These are phyloP conservation scores for Parachlorella kessleri DNA, from an alignment of 139 green algal species.

Conservation along the genomic window DNA sequence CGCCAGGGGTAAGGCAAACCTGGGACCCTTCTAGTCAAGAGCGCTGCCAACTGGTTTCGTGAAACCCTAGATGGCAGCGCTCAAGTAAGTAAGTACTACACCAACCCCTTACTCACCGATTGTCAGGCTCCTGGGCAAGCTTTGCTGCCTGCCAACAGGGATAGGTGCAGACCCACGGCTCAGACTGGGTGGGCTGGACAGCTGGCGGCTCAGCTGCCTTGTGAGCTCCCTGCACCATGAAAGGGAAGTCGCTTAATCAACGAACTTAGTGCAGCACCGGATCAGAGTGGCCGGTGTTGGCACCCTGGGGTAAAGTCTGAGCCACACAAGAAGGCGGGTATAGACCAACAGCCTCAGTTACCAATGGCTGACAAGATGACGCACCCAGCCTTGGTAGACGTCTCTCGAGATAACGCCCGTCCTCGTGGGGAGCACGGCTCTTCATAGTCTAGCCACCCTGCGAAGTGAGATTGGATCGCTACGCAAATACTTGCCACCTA, in stretches of 20 bases:
- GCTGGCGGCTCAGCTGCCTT: not conserved
- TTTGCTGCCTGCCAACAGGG: not conserved
- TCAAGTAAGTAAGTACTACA: too few species aligned
- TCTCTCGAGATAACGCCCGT: not conserved
- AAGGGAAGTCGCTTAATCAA: not conserved
- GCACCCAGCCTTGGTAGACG: not conserved
- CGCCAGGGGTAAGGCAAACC: too few species aligned
- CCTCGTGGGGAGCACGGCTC: constrained; percentile 4
- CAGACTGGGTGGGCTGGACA: not conserved
- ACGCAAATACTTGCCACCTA: not conserved
- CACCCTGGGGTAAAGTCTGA: too few species aligned
- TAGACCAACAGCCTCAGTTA: not conserved
- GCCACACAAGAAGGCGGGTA: not conserved
- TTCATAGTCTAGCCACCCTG: constrained; percentile 22
- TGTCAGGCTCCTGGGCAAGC: not conserved
- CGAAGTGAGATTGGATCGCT: not conserved
- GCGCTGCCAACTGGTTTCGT: too few species aligned
- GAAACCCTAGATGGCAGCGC: too few species aligned
- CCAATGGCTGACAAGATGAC: not conserved
- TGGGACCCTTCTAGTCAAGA: too few species aligned
- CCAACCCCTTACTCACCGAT: too few species aligned
- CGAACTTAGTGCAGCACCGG: not conserved
- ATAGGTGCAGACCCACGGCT: not conserved
- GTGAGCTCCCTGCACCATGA: not conserved
- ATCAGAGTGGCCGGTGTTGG: too few species aligned